Conservation (phyloP, 78 protist species). For the Dictyostelium discoideum region DNA sequence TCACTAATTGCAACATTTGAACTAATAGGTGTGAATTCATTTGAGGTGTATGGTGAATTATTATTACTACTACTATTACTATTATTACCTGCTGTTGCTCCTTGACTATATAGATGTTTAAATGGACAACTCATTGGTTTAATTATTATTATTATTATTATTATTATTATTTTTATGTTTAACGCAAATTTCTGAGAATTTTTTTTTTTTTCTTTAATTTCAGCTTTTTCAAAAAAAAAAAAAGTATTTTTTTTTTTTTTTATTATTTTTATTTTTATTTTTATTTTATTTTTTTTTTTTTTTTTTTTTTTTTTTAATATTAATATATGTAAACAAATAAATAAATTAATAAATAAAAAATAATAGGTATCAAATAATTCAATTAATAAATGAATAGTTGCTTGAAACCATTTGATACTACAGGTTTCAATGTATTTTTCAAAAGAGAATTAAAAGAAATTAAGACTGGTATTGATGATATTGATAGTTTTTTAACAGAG, state of each 20-base stretch:
- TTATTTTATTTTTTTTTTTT: no score
- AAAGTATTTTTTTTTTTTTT: no score
- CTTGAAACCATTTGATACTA: not conserved
- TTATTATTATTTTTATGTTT: no score
- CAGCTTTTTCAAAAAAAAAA: no score
- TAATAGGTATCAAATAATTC: no score
- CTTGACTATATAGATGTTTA: not conserved
- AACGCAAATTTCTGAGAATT: no score
- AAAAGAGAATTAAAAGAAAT: slow-evolving; percentile 30
- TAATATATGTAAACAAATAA: no score
- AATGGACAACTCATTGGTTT: not conserved
- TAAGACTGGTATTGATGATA: slow-evolving; percentile 3
- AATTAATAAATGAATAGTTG: not conserved
- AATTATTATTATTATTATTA: not conserved
- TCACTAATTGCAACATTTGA: not conserved
- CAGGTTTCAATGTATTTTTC: slow-evolving; percentile 46
- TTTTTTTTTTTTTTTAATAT: no score
- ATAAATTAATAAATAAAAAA: no score
- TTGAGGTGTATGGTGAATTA: not conserved
- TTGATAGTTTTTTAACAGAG: slow-evolving; percentile 15
- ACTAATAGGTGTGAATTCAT: not conserved
- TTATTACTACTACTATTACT: not conserved
- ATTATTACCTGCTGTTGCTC: not conserved
- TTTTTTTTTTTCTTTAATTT: no score
- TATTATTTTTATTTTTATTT: no score